Base-by-base conservation (phyloP, 768 basidiomycete species). In the Filobasidium wieringae region DNA sequence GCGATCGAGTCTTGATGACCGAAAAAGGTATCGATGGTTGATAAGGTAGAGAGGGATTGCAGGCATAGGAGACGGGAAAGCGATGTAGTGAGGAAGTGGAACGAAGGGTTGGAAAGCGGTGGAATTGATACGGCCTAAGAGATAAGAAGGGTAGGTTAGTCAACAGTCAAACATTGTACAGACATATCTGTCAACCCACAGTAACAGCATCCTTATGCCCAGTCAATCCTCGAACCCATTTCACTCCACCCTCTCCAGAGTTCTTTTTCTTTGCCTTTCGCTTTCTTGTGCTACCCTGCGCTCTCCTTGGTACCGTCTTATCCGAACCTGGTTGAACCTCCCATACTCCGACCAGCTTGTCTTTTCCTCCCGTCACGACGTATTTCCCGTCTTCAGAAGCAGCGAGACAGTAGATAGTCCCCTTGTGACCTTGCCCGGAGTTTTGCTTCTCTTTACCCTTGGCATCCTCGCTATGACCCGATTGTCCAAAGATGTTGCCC, bases 21-120 rank as follows among this genome's bases (percentile, higher is more conserved):
- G 69, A 93, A 99, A 4, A 97, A 77, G 7, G 93, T 96, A 72
- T 99, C 93, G 56, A 97, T 85, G 67, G 91, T 90, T 9, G 88
- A 90, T 79, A 93, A 81, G 5, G 88, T 87, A 9, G 80, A 72
- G 43, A 73, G 58, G 11, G 74, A 75, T 39, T 70, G 71, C 24
- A 78, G 12, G 79, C 81, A 60, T 76, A 80, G 45, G 80, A 76
- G 70, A 86, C 92, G 73, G 26, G 86, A 93, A 2, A 96, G 78
- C 72, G 93, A 93, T 56, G 95, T 69, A 0, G 91, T 90, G 14
- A 92, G 85, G 71, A 75, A 66, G 55, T 72, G 72, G 45, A 72
- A 64, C 14, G 72, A 72, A 19, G 70, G 64, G 51, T 73, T 97
- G 88, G 69, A 84, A 82, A 17, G 88, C 86, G 36, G 80, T 82